A percentile compares a stretch with the other conserved stretches of the same genome.
Conservation (phyloP, 1,139 yeast genomes). For the Suhomyces chickasaworum region DNA sequence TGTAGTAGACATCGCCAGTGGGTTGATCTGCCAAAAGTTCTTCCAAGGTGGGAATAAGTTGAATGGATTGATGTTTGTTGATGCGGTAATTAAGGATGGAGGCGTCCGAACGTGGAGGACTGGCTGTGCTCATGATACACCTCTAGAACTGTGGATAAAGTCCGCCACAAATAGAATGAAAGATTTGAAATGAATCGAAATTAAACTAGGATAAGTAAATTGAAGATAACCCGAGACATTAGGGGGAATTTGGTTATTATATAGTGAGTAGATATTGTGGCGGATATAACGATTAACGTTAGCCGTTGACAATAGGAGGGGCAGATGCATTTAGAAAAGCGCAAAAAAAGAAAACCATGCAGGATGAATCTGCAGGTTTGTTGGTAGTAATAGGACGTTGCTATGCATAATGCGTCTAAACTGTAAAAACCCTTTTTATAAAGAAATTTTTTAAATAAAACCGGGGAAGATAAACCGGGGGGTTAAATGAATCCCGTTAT, state of each 20-base stretch:
- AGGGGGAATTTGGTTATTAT: not conserved
- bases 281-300: conserved; percentile 8
- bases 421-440: too few species aligned
- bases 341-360: conserved; percentile 1
- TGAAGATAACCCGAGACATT: not conserved
- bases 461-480: not conserved
- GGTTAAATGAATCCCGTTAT: not conserved
- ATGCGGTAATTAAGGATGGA: conserved; percentile 15
- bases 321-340: conserved; percentile 5
- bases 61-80: conserved; percentile 14
- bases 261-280: conserved; percentile 6
- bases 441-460: not conserved
- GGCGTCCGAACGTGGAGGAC: conserved; percentile 6
- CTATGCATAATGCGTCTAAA: conserved; percentile 2
- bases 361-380: conserved; percentile 1
- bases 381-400: conserved; percentile 1
- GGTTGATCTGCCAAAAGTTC: conserved; percentile 12
- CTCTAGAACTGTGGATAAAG: not conserved
- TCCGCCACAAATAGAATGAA: not conserved
- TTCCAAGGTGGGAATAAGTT: conserved; percentile 16
- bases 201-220: not conserved
- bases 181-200: not conserved
- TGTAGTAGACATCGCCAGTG: conserved; percentile 10
- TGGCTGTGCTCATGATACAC: conserved; percentile 10
- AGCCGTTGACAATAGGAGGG: conserved; percentile 10